phyloP scores from a whole-genome alignment of 2,329 filamentous ascomycete genomes.

The Diplodia seriata region DNA sequence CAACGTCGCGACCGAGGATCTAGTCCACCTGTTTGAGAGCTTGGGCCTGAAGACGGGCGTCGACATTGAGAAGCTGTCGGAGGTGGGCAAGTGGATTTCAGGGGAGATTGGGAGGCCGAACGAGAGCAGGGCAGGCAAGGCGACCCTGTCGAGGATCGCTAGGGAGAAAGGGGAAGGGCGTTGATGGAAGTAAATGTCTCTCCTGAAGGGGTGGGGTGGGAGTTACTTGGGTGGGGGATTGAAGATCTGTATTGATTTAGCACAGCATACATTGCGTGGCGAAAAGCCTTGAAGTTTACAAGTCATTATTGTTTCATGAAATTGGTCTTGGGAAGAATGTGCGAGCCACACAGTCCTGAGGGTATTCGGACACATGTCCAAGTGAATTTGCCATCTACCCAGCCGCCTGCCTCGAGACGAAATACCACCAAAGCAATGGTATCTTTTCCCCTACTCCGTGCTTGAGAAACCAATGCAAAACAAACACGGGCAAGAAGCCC shows the following conservation, averaged over 20 bases:
- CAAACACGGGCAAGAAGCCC: not conserved
- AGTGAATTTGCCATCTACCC: slow-evolving; percentile 13
- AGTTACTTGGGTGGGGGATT: slow-evolving; percentile 1
- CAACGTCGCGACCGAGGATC: slow-evolving; percentile 83
- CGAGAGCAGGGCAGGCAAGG: slow-evolving; percentile 47
- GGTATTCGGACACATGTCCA: not conserved
- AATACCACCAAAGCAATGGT: slow-evolving; percentile 29
- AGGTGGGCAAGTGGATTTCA: slow-evolving; percentile 50
- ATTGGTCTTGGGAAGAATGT: not conserved
- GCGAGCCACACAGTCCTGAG: too few relatives aligned
- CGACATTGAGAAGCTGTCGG: slow-evolving; percentile 46
- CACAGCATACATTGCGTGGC: not conserved
- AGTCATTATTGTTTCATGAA: not conserved
- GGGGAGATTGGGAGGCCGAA: slow-evolving; percentile 45
- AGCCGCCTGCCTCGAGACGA: slow-evolving; percentile 8
- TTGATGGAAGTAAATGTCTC: not conserved
- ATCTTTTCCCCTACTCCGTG: slow-evolving; percentile 30
- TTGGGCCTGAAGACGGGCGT: slow-evolving; percentile 78
- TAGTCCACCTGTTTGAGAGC: slow-evolving; percentile 77
- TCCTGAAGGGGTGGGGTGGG: not conserved
- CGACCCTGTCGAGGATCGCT: slow-evolving; percentile 29
- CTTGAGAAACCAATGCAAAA: slow-evolving; percentile 5
- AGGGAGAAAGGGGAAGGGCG: slow-evolving; percentile 20
- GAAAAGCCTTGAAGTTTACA: not conserved
- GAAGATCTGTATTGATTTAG: not conserved